Percentiles rank a stretch among this genome's conserved stretches.
Evolutionary conservation across 768 basidiomycete genomes (phyloP).

Genomic region (Fistulinella prunicolor): DNA sequence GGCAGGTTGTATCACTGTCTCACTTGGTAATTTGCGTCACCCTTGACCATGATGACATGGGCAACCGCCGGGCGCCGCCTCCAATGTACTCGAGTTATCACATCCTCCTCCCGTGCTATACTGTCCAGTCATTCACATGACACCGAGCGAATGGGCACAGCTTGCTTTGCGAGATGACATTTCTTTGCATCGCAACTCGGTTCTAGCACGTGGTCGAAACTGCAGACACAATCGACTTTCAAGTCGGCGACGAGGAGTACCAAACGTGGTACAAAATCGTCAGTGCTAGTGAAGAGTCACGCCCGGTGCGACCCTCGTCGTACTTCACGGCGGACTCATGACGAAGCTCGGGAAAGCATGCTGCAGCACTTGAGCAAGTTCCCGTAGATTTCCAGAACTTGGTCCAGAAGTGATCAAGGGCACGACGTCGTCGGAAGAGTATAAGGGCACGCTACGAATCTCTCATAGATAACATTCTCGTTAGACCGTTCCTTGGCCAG

Average conservation of each 20-base stretch:
- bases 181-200: no score
- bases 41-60: no score
- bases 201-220: constrained; percentile 12
- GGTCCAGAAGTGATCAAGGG: constrained; percentile 27
- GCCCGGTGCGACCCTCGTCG: constrained; percentile 32
- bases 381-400: constrained; percentile 24
- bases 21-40: no score
- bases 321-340: constrained; percentile 48
- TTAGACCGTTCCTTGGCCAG: constrained; percentile 31
- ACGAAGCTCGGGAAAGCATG: no score
- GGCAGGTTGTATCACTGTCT: no score
- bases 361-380: constrained; percentile 23
- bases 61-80: no score
- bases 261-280: constrained; percentile 43
- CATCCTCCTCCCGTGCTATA: no score
- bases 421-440: constrained; percentile 30
- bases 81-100: no score
- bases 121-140: no score
- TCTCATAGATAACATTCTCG: constrained; percentile 35
- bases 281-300: constrained; percentile 32
- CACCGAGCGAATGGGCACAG: no score
- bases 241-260: constrained; percentile 21
- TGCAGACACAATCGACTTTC: constrained; percentile 14
- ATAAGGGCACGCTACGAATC: constrained; percentile 24
- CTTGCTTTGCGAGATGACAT: no score